Evolutionary conservation across 305 asterid species (phyloP), one percentile per base, ranked within the genome.

Genomic region (Andrographis paniculata): DNA sequence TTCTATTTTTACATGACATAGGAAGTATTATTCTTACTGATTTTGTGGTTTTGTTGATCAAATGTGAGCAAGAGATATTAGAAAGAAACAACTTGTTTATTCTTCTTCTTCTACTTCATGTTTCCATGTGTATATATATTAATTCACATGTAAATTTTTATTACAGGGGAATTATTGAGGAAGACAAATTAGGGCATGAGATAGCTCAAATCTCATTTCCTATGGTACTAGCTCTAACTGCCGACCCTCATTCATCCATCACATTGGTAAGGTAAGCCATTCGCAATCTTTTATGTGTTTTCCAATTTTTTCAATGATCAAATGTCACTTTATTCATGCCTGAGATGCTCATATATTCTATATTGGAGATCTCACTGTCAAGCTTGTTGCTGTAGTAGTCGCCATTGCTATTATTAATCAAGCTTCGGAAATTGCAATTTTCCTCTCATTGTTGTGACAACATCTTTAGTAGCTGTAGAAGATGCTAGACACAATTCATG

Each of bases 391-490:
- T 42, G 87, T 74, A 11, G 82, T 82, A 53, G 82, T 74, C 49
- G 65, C 87, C 11, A 74, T 78, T 45, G 82, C 80, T 28, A 35
- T 78, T 21, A 56, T 78, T 27, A 78, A 78, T 65, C 87, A 78
- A 71, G 77, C 62, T 42, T 74, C 87, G 22, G 74, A 69, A 62
- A 53, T 78, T 52, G 80, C 82, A 21, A 74, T 78, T 52, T 69
- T 78, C 58, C 82, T 28, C 75, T 78, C 8, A 78, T 74, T 16
- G 74, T 82, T 20, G 61, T 77, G 19, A 77, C 75, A 18, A 77
- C 86, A 45, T 74, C 86, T 40, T 71, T 71, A 38, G 87, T 78
- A 10, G 87, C 87, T 27, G 87, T 71, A 56, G 87, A 78, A 67
- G 82, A 78, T 36, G 70, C 73, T 35, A 55, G 56, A 45, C 58